Base-by-base conservation (phyloP, 179 eudicot genomes). In the Silene noctiflora region DNA sequence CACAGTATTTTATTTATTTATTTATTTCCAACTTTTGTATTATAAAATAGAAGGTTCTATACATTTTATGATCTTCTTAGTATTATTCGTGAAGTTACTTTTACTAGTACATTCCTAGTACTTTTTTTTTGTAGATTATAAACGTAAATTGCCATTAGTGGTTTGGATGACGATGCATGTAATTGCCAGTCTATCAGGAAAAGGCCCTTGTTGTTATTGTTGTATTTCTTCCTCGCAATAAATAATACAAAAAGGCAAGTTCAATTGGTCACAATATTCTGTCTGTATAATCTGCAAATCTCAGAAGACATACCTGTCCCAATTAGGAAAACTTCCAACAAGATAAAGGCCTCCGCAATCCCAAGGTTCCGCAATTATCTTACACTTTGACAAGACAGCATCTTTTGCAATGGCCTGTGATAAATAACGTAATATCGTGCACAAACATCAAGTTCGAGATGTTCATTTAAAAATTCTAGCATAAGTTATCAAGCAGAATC, bases 301-400 rank as follows among this genome's bases (percentile, higher is more conserved):
- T 48, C 39, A 64, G 59, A 16, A 53, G 69, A 51, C 27, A 67
- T 87, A 91, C 99, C 99, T 67, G 77, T 96, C 99, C 99, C 99
- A 96, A 79, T 94, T 96, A 75, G 99, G 99, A 87, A 94, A 96
- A 51, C 76, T 72, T 48, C 99, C 99, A 69, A 94, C 99, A 77
- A 94, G 98, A 86, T 96, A 96, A 64, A 96, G 91, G 69, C 98
- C 99, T 85, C 99, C 99, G 82, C 99, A 96, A 78, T 96, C 99
- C 99, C 99, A 96, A 55, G 99, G 99, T 78, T 96, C 99, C 10
- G 99, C 86, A 82, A 96, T 94, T 73, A 96, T 88, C 85, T 94
- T 96, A 79, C 98, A 86, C 82, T 91, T 90, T 3, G 94, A 87
- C 20, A 96, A 83, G 72, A 85, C 83, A 79, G 77, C 74, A 78